These are phyloP conservation scores for Cercospora sp. DNA, from an alignment of 2,329 filamentous ascomycete species.

Conservation along the genomic window DNA sequence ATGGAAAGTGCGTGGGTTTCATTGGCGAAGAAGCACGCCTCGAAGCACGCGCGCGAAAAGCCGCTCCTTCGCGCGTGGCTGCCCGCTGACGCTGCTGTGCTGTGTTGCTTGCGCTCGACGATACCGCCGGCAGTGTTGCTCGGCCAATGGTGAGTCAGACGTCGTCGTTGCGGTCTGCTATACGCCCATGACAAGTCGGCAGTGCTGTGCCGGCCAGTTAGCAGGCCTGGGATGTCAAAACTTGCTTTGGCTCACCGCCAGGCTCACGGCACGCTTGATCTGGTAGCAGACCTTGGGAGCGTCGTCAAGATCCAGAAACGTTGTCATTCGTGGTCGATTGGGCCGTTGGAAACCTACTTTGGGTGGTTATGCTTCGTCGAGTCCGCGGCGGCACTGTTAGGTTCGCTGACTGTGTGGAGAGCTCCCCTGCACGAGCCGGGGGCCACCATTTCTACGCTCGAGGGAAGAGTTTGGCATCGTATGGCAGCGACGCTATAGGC, in stretches of 20 bases:
- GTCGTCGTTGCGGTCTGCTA: constrained; percentile 5
- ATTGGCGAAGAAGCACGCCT: constrained; percentile 7
- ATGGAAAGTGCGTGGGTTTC: constrained; percentile 1
- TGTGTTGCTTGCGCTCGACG: not conserved
- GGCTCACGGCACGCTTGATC: not conserved
- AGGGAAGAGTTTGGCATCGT: not conserved
- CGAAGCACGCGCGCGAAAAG: not conserved
- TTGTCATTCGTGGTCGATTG: not conserved
- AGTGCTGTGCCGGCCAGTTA: constrained; percentile 1
- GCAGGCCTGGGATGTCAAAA: not conserved
- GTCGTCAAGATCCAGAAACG: not conserved
- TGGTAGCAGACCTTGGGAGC: not conserved
- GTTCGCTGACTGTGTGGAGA: constrained; percentile 9
- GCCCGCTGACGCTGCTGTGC: not conserved
- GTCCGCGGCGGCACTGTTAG: constrained; percentile 3
- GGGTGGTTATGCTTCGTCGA: not conserved
- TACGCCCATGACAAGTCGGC: constrained; percentile 1
- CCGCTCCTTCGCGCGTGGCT: not conserved
- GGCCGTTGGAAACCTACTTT: constrained; percentile 2
- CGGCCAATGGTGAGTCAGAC: constrained; percentile 7
- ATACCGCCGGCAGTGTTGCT: not conserved
- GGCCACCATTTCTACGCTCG: not conserved
- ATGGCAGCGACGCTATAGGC: not conserved
- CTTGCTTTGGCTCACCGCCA: constrained; percentile 11
- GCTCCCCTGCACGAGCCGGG: constrained; percentile 4